Evolutionary conservation across 768 basidiomycete genomes (phyloP), one percentile per base, ranked within the genome.

Genomic region (Termitomyces eurrhizus): DNA sequence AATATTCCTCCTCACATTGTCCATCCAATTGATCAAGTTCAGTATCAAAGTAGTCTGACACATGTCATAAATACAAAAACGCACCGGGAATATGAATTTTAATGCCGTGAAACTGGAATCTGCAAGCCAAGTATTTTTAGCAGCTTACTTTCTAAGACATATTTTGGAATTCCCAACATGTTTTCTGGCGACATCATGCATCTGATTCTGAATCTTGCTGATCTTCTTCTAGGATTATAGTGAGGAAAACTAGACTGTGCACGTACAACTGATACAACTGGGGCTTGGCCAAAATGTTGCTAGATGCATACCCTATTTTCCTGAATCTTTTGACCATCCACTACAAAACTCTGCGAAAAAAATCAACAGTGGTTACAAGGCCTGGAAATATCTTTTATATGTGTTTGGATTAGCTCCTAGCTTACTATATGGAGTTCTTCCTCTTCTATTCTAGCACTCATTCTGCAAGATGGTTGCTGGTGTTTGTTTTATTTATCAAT

Each of bases 341-440:
- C 80, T 77, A 3, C 72, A 74, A 0, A 78, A 81, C 57, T 69
- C 71, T 14, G 76, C 77, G 0, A 69, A 76, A 58, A 80, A 80
- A 60, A 72, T 80, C 4, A 66, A 56, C 62, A 70, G 66, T n/a
- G 68, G 71, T 0, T 75, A 73, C 60, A 74, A 75, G 50, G 72
- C 71, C 65, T 52, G 26, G 26, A 7, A 48, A 48, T 52, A 35
- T 35, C 11, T 50, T 18, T 11, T 35, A 11, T 52, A 52, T 8
- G 12, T 52, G 4, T 52, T 36, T 52, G 51, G 3, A 0, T 14
- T 52, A n/a, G 51, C 33, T 35, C 33, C 33, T 18, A 8, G n/a
- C 21, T 11, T 35, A 21, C 36, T 52, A 12, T 52, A 36, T 5
- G 1, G 32, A 32, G 50, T 35, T 9, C 50, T 52, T 46, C 12